Percentiles rank a stretch among this genome's conserved stretches.
phyloP scores from a whole-genome alignment of 805 yeast species.

The Priceomyces haplophilus region DNA sequence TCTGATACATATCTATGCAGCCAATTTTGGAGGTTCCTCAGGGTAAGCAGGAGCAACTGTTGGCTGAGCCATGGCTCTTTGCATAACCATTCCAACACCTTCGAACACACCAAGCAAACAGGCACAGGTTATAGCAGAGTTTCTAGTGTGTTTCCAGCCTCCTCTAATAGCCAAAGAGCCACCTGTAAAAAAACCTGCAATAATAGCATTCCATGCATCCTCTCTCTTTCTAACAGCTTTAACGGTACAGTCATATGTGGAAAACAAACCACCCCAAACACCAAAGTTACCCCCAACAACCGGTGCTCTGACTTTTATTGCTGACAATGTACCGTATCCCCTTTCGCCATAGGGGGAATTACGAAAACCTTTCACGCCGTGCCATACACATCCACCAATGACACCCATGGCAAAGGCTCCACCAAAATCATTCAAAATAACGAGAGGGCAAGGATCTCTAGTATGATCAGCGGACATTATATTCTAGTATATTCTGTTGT shows the following conservation, averaged over 20 bases:
- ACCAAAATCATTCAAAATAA: slow-evolving; percentile 94
- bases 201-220: slow-evolving; percentile 97
- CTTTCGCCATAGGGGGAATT: slow-evolving; percentile 98
- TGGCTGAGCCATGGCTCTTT: slow-evolving; percentile 82
- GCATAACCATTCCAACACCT: slow-evolving; percentile 97
- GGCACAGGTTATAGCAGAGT: slow-evolving; percentile 96
- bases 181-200: slow-evolving; percentile 97
- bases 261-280: slow-evolving; percentile 98
- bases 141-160: slow-evolving; percentile 95
- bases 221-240: slow-evolving; percentile 96
- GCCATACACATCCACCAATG: slow-evolving; percentile 98
- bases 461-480: slow-evolving; percentile 83
- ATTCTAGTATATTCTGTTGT: slow-evolving; percentile 2
- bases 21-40: slow-evolving; percentile 36
- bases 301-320: slow-evolving; percentile 95
- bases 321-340: slow-evolving; percentile 81
- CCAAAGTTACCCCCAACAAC: slow-evolving; percentile 99
- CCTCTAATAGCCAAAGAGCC: slow-evolving; percentile 98
- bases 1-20: slow-evolving; percentile 35
- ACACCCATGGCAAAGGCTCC: slow-evolving; percentile 99
- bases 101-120: slow-evolving; percentile 94
- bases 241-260: slow-evolving; percentile 92
- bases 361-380: slow-evolving; percentile 97
- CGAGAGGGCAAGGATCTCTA: slow-evolving; percentile 98
- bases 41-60: slow-evolving; percentile 45